Conservation (phyloP, 345 rosid species). For the Orychophragmus violaceus region DNA sequence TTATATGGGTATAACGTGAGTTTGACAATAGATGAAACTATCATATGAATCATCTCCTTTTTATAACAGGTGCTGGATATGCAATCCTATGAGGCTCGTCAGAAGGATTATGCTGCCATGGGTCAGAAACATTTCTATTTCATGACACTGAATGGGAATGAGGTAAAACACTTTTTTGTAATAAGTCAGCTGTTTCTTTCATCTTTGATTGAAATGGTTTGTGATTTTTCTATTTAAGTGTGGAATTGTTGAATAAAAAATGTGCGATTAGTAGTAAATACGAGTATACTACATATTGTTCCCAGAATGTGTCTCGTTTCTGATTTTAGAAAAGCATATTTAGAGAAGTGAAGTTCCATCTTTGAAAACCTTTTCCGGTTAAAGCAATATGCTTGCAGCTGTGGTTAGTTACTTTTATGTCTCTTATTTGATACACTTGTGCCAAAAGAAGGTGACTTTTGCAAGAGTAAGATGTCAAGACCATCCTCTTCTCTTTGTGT, state of each 20-base stretch:
- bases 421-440: background rate
- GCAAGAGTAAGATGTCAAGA: background rate
- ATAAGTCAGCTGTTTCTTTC: background rate
- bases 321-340: background rate
- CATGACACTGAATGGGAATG: slow-evolving; percentile 95
- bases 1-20: background rate
- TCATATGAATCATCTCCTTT: background rate
- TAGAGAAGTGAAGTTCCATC: background rate
- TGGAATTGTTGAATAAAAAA: background rate
- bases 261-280: background rate
- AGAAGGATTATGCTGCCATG: slow-evolving; percentile 76
- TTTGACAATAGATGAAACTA: background rate
- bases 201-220: slow-evolving; percentile 4
- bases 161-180: slow-evolving; percentile 46
- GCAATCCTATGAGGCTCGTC: slow-evolving; percentile 74
- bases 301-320: background rate
- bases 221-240: background rate
- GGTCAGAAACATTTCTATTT: slow-evolving; percentile 98
- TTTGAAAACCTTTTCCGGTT: background rate
- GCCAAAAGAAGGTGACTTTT: background rate
- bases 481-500: background rate
- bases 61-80: slow-evolving; percentile 79
- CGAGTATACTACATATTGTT: background rate
- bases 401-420: background rate
- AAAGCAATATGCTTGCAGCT: slow-evolving; percentile 1